Base-by-base conservation (phyloP, 2,329 filamentous ascomycete genomes). In the Ustulina deusta region DNA sequence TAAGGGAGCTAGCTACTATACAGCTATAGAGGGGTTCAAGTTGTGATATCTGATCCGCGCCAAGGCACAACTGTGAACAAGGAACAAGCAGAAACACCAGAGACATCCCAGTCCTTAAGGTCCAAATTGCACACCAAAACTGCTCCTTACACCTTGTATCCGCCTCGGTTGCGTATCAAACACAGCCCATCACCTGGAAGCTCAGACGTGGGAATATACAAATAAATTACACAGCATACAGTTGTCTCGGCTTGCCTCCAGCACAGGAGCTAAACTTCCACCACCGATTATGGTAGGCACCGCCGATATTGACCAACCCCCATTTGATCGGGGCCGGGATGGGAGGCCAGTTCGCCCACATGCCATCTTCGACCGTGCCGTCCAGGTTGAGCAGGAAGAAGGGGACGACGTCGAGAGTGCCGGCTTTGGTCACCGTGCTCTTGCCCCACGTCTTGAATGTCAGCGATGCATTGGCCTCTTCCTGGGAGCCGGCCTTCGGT, bases 301-400 rank as follows among this genome's bases (percentile, higher is more conserved):
- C 88, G 1, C 81, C 87, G 49, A 90, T 77, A 72, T 89, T 90
- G 40, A 86, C 81, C 68, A 91, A 73, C 0, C 84, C 84, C 87
- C 87, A 91, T 63, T 84, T 83, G 66, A 90, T 82, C 2, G 86
- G 84, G 5, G 81, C 82, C 0, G 89, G 88, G 81, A 91, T 90
- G 0, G 89, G 87, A 51, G 89, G 89, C 88, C 89, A 91, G 72
- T 84, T 83, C 13, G 81, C 82, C 87, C 89, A 90, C 73, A 83
- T 76, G 27, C 87, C 87, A 6, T 85, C 85, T 77, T 91, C 89
- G 15, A 76, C 83, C 2, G 84, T 88, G 48, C 81, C 78, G 75
- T 91, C 89, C 25, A 90, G 78, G 74, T 91, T 91, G 70, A 90
- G 77, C 63, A 91, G 75, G 79, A 91, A 90, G 73, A 91, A 90